Conservation (phyloP, 495 filamentous ascomycete species). For the Aspergillus nidulans region DNA sequence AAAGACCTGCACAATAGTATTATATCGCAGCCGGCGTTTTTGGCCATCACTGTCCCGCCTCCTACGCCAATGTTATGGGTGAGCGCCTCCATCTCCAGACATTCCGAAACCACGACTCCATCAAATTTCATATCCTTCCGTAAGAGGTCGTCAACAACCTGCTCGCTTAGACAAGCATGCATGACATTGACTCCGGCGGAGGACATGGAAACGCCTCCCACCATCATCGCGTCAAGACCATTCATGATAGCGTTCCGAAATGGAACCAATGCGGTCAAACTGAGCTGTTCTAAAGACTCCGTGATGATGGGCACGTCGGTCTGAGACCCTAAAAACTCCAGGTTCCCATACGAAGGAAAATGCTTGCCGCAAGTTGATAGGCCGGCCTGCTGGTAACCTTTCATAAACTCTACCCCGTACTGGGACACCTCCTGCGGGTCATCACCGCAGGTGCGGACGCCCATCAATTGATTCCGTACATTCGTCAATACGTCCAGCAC, state of each 20-base stretch:
- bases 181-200: constrained; percentile 84
- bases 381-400: constrained; percentile 82
- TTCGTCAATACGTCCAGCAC: constrained; percentile 89
- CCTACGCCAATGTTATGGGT: constrained; percentile 90
- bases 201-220: constrained; percentile 82
- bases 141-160: constrained; percentile 81
- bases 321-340: constrained; percentile 84
- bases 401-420: constrained; percentile 82
- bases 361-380: constrained; percentile 85
- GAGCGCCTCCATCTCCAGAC: constrained; percentile 90
- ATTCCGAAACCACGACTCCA: constrained; percentile 90
- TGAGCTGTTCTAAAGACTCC: constrained; percentile 82
- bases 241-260: constrained; percentile 81
- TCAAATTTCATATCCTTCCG: constrained; percentile 79
- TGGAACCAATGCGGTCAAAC: constrained; percentile 74
- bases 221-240: constrained; percentile 87
- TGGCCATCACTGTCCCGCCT: constrained; percentile 88
- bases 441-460: constrained; percentile 77
- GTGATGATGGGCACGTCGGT: constrained; percentile 88
- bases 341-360: constrained; percentile 86
- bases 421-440: constrained; percentile 87
- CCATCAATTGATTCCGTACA: constrained; percentile 78
- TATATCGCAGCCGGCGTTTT: constrained; percentile 86
- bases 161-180: constrained; percentile 87
- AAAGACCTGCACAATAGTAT: constrained; percentile 82